Evolutionary conservation across 306 rosid species (phyloP), one percentile per base, ranked within the genome.

Genomic region (Prinsepia uniflora): DNA sequence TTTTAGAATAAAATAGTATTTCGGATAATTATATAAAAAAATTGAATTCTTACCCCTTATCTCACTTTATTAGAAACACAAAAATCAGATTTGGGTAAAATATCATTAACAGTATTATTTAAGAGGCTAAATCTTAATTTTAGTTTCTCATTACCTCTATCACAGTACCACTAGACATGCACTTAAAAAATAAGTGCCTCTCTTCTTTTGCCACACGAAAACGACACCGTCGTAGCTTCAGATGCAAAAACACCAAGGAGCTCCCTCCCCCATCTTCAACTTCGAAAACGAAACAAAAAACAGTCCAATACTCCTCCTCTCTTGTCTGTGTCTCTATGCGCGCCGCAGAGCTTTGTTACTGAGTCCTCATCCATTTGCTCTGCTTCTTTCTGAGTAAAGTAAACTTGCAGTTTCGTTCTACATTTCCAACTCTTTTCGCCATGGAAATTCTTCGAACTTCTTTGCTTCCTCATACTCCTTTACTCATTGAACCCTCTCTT

Each of bases 371-470:
- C 50, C 67, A n/a, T 49, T 14, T 36, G 24, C 47, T 8, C 2
- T 15, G 45, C 66, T 61, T 61, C 22, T 40, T 39, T 5, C 65
- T 61, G 4, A 42, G 22, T 18, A 5, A 22, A 8, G 12, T 10
- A 5, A 22, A 8, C 6, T 61, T 61, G 66, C 17, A 36, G 10
- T 67, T 17, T 10, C 47, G 0, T 15, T 49, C 48, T 7, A n/a
- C n/a, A 48, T 5, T 47, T 44, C 30, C 4, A 30, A 3, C 36
- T 30, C 2, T 30, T 55, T 54, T 11, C 64, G 6, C 46, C 15
- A 84, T 81, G 88, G 76, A 69, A 15, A 72, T 49, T 72, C 79
- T 72, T 13, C 73, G 53, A 34, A 34, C 56, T 64, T 5, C 65
- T 62, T 63, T 75, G 9, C 69, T 67, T 34, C 72, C 67, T 47